phyloP scores from a whole-genome alignment of 2,329 filamentous ascomycete species.

The Gremmenia infestans region DNA sequence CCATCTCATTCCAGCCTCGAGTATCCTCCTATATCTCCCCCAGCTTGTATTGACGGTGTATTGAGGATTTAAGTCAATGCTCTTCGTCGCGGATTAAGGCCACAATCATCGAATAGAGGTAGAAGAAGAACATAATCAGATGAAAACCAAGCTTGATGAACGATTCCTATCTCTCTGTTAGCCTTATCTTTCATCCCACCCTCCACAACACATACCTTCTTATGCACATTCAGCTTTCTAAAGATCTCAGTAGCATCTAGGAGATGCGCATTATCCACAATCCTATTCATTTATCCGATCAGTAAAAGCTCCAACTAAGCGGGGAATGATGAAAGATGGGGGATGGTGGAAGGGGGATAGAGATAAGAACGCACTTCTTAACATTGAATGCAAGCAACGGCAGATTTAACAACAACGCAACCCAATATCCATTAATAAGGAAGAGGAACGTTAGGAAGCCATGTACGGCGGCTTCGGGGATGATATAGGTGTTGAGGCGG shows the following conservation, averaged over 20 bases:
- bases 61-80: slow-evolving; percentile 51
- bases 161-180: slow-evolving; percentile 65
- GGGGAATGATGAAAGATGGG: neutral
- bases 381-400: slow-evolving; percentile 89
- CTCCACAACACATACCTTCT: slow-evolving; percentile 63
- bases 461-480: slow-evolving; percentile 96
- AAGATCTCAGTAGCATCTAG: slow-evolving; percentile 98
- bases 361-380: slow-evolving; percentile 74
- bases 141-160: slow-evolving; percentile 99
- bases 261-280: slow-evolving; percentile 93
- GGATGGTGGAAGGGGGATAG: neutral
- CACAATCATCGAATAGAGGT: slow-evolving; percentile 74
- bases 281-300: slow-evolving; percentile 53
- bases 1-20: neutral
- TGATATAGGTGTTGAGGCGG: slow-evolving; percentile 98
- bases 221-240: slow-evolving; percentile 97
- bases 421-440: slow-evolving; percentile 98
- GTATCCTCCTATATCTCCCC: slow-evolving; percentile 13
- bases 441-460: slow-evolving; percentile 93
- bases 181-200: slow-evolving; percentile 4
- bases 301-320: neutral
- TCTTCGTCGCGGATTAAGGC: slow-evolving; percentile 94
- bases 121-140: slow-evolving; percentile 99
- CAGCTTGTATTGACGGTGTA: slow-evolving; percentile 21
- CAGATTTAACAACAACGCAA: slow-evolving; percentile 85